These are phyloP conservation scores for Fusarium nisikadoi DNA, from an alignment of 2,329 filamentous ascomycete genomes.

Conservation along the genomic window DNA sequence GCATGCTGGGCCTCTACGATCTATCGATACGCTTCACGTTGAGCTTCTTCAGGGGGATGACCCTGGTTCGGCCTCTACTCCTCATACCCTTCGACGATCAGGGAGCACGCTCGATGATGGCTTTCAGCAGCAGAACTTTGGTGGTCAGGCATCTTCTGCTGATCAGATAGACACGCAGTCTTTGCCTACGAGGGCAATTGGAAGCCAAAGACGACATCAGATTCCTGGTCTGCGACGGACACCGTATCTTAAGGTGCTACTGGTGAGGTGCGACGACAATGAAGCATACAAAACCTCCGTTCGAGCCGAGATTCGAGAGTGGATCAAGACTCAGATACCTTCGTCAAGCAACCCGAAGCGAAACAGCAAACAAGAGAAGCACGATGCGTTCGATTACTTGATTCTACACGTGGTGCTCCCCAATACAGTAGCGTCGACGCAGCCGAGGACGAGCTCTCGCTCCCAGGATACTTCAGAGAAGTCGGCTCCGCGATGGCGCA, in stretches of 20 bases:
- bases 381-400: constrained; percentile 96
- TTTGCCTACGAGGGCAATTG: constrained; percentile 48
- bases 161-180: constrained; percentile 53
- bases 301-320: constrained; percentile 84
- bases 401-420: constrained; percentile 93
- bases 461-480: constrained; percentile 72
- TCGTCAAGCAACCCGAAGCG: constrained; percentile 65
- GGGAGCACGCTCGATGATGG: constrained; percentile 63
- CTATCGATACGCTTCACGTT: constrained; percentile 91
- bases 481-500: constrained; percentile 79
- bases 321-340: constrained; percentile 83
- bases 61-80: constrained; percentile 51
- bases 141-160: constrained; percentile 52
- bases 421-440: constrained; percentile 82
- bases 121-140: constrained; percentile 67
- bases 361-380: constrained; percentile 81
- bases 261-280: constrained; percentile 94
- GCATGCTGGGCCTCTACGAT: constrained; percentile 87
- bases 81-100: constrained; percentile 46
- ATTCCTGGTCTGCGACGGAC: constrained; percentile 94
- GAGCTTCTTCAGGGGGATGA: constrained; percentile 78
- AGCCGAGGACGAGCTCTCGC: constrained; percentile 72
- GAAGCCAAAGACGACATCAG: constrained; percentile 77
- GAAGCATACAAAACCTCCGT: constrained; percentile 88
- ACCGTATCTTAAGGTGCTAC: constrained; percentile 89